A percentile compares a stretch with the other conserved stretches of the same genome.
These are phyloP conservation scores for Myxozyma melibiosi DNA, from an alignment of 805 yeast genomes.

Conservation along the genomic window DNA sequence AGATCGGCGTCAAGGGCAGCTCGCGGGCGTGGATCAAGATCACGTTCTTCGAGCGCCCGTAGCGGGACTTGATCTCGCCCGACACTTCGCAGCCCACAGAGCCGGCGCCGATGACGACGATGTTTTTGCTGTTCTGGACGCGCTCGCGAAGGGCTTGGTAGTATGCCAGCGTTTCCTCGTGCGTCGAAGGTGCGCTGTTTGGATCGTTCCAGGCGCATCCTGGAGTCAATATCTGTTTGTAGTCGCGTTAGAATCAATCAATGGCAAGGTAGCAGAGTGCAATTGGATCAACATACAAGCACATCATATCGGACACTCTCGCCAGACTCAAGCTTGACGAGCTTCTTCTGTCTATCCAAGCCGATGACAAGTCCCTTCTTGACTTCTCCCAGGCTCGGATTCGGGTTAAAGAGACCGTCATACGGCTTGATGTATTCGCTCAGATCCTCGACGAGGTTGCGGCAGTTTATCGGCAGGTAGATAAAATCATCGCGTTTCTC, in stretches of 20 bases:
- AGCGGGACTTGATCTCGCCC: slow-evolving; percentile 49
- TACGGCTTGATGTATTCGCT: slow-evolving; percentile 10
- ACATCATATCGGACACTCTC: slow-evolving; percentile 9
- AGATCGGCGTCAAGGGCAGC: slow-evolving; percentile 18
- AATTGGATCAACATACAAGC: slow-evolving; percentile 2
- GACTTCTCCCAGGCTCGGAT: slow-evolving; percentile 18
- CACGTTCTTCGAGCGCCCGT: slow-evolving; percentile 43
- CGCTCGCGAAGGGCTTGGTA: slow-evolving; percentile 27
- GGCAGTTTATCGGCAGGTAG: slow-evolving; percentile 8
- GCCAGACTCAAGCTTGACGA: slow-evolving; percentile 14
- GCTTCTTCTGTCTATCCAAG: slow-evolving; percentile 4
- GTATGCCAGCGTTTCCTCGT: background rate
- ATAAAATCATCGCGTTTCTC: slow-evolving; percentile 19
- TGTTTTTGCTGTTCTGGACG: slow-evolving; percentile 44
- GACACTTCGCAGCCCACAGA: slow-evolving; percentile 56
- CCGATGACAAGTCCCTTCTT: slow-evolving; percentile 3
- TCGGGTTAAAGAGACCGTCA: slow-evolving; percentile 7
- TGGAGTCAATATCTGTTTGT: slow-evolving; percentile 16
- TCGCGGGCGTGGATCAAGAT: slow-evolving; percentile 33
- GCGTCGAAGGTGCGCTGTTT: slow-evolving; percentile 1
- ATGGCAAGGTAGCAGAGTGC: background rate
- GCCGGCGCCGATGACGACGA: slow-evolving; percentile 56
- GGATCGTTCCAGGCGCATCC: slow-evolving; percentile 16
- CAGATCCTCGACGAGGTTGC: slow-evolving; percentile 16
- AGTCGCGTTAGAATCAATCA: no score